These are phyloP conservation scores for Metarhizium humberi DNA, from an alignment of 2,329 filamentous ascomycete genomes.

Conservation along the genomic window DNA sequence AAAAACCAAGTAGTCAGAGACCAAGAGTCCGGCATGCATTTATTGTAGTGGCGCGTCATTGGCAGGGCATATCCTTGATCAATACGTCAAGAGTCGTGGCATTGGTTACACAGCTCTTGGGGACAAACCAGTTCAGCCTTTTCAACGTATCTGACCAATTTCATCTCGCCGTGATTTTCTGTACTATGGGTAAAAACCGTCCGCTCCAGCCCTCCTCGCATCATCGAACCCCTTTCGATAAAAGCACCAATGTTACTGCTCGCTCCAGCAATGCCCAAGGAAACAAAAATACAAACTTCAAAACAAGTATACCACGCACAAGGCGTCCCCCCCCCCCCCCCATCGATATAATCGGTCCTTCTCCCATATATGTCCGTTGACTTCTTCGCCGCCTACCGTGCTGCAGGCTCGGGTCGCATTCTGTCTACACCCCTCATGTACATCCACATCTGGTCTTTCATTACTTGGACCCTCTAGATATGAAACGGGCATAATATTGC, in stretches of 20 bases:
- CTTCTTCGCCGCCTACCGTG: neutral
- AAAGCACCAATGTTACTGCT: neutral
- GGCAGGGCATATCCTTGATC: neutral
- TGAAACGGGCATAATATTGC: neutral
- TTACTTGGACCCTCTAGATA: neutral
- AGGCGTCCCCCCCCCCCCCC: neutral
- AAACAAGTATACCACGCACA: constrained; percentile 2
- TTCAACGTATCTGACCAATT: constrained; percentile 3
- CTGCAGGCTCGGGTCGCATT: neutral
- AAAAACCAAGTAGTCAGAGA: too few species aligned
- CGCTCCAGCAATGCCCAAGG: neutral
- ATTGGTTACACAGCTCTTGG: neutral
- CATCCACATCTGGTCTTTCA: neutral
- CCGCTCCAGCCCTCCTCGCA: neutral
- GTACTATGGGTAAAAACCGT: neutral
- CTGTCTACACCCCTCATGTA: neutral
- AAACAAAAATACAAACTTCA: neutral
- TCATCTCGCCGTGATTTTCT: neutral
- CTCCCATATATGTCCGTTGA: neutral
- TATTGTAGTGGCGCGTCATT: too few species aligned
- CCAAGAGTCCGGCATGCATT: too few species aligned
- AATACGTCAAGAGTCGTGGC: neutral
- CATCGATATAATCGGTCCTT: neutral
- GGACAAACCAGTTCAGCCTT: neutral
- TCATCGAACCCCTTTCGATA: neutral